These are phyloP conservation scores for Stentor roeselii DNA, from an alignment of 73 alveolate species.

Conservation along the genomic window DNA sequence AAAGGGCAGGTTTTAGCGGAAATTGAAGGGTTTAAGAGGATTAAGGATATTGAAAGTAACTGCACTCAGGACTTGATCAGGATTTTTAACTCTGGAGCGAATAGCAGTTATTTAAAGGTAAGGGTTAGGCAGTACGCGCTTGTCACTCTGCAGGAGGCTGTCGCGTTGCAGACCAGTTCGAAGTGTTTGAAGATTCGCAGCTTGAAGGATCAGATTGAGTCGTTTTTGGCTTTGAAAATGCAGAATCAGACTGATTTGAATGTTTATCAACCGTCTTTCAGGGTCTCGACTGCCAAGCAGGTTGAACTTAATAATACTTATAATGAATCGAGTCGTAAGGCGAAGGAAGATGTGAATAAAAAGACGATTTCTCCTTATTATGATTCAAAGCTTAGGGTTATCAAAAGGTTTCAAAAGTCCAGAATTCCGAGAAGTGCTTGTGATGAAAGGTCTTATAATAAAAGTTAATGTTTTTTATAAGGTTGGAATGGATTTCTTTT, in stretches of 20 bases:
- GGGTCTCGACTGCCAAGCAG: neutral
- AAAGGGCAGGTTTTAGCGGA: neutral
- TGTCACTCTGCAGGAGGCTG: neutral
- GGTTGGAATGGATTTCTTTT: no score
- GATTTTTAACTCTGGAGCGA: neutral
- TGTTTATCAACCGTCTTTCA: neutral
- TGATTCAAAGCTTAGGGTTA: slow-evolving; percentile 7
- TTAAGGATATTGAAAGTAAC: neutral
- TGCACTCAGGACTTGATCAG: neutral
- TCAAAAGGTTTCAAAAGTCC: slow-evolving; percentile 7
- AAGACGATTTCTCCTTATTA: neutral
- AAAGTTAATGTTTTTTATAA: no score
- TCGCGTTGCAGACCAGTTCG: neutral
- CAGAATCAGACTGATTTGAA: neutral
- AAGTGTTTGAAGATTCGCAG: neutral
- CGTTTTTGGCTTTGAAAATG: neutral
- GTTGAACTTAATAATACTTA: neutral
- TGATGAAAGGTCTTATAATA: no score
- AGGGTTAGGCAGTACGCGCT: neutral
- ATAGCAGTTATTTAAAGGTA: neutral
- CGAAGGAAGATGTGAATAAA: neutral
- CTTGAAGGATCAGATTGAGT: slow-evolving; percentile 5
- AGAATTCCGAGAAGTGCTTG: neutral
- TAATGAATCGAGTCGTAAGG: neutral
- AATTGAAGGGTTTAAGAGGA: neutral